Percentiles rank a stretch among this genome's conserved stretches.
Evolutionary conservation across 2,329 filamentous ascomycete species (phyloP).

Genomic region (Didymella keratinophila): DNA sequence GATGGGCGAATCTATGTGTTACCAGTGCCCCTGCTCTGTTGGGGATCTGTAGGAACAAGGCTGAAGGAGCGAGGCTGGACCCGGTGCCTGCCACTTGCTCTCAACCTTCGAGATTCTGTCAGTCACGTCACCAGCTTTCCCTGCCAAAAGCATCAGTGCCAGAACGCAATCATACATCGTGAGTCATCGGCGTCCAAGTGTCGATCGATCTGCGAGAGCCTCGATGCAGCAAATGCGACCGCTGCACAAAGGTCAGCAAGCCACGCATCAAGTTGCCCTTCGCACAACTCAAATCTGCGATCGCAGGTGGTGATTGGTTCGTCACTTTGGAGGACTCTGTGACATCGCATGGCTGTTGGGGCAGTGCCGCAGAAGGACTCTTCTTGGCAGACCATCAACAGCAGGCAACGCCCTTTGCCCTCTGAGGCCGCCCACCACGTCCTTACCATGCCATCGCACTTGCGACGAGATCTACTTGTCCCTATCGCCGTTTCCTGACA

Average conservation of each 20-base stretch:
- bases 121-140: too few species aligned
- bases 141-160: not conserved
- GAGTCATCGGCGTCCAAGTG: not conserved
- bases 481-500: constrained; percentile 6
- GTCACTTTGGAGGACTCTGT: constrained; percentile 17
- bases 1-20: too few species aligned
- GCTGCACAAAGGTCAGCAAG: constrained; percentile 12
- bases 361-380: constrained; percentile 13
- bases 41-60: not conserved
- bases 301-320: constrained; percentile 12
- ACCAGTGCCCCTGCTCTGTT: not conserved
- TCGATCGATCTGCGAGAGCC: constrained; percentile 6
- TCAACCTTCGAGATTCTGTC: not conserved
- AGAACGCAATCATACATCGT: not conserved
- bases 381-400: constrained; percentile 17
- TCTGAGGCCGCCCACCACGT: constrained; percentile 21
- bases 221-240: constrained; percentile 8
- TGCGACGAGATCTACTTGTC: constrained; percentile 4
- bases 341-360: constrained; percentile 8
- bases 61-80: not conserved
- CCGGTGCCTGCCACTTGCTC: not conserved
- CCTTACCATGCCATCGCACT: constrained; percentile 8
- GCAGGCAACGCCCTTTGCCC: constrained; percentile 21
- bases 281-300: not conserved
- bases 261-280: constrained; percentile 16